phyloP scores from a whole-genome alignment of 2,329 filamentous ascomycete genomes.

The Hypomyces perniciosus region DNA sequence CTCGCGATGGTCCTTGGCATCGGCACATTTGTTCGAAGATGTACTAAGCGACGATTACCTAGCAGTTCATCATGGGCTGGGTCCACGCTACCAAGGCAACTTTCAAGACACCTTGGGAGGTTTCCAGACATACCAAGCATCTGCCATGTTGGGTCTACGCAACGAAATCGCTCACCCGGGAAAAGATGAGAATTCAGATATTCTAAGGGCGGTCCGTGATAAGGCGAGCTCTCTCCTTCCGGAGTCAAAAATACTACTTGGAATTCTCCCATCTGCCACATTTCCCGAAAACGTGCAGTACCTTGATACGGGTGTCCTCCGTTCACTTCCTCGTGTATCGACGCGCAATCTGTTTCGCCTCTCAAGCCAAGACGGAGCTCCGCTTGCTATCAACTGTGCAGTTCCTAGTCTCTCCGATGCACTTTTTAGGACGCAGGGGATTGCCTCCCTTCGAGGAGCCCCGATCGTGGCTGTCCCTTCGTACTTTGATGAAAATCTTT shows the following conservation, averaged over 20 bases:
- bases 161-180: conserved; percentile 88
- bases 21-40: conserved; percentile 83
- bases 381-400: conserved; percentile 82
- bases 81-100: conserved; percentile 87
- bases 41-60: conserved; percentile 85
- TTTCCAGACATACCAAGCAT: conserved; percentile 93
- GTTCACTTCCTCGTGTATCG: conserved; percentile 67
- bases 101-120: conserved; percentile 94
- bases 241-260: conserved; percentile 75
- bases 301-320: conserved; percentile 69
- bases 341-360: conserved; percentile 50
- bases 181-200: conserved; percentile 86
- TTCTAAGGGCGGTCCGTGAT: conserved; percentile 78
- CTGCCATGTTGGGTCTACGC: conserved; percentile 79
- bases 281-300: conserved; percentile 76
- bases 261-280: conserved; percentile 73
- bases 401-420: conserved; percentile 85
- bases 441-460: conserved; percentile 74
- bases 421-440: conserved; percentile 71
- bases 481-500: conserved; percentile 83
- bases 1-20: conserved; percentile 84
- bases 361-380: conserved; percentile 50
- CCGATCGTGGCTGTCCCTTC: conserved; percentile 77
- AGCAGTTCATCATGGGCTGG: conserved; percentile 83
- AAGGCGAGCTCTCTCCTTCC: conserved; percentile 78